Evolutionary conservation across 2,329 filamentous ascomycete species (phyloP), one percentile per base, ranked within the genome.

Genomic region (Sphaerostilbella broomeana): DNA sequence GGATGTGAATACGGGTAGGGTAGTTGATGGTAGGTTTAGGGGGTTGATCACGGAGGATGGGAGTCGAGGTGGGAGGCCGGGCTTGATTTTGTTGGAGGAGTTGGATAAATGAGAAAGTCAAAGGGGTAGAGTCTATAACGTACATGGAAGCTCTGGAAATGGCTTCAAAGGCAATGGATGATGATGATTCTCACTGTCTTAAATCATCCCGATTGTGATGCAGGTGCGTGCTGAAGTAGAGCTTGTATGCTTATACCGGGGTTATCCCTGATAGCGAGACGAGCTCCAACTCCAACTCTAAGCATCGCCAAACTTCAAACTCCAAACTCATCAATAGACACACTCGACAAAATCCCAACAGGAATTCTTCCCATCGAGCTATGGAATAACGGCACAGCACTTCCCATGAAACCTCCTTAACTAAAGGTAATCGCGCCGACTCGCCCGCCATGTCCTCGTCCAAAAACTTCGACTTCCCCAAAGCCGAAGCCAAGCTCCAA

Each of bases 401-500:
- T n/a, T n/a, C n/a, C n/a, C n/a, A n/a, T n/a, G 2, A 6, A 16
- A 8, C n/a, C 24, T 11, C 10, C 20, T 15, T 3, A 31, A 22
- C 4, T n/a, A n/a, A n/a, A n/a, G n/a, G n/a, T n/a, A n/a, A n/a
- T n/a, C n/a, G n/a, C n/a, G n/a, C n/a, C n/a, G n/a, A 6, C 27
- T 34, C 28, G 58, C 25, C 30, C 36, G 58, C 45, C 11, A 76
- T 74, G 70, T 68, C 70, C 22, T 63, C 65, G 45, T 64, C 61
- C 46, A 70, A 70, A 49, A 67, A 69, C 47, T 57, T 70, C 37
- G 65, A 70, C 43, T 89, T 90, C 54, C 81, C 85, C 11, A 77
- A 87, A 53, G 72, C 86, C 43, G 77, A 82, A 41, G 75, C 80
- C 36, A 94, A 94, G 62, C 78, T 92, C 35, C 77, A 83, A 40